Percentiles rank a stretch among this genome's conserved stretches.
Evolutionary conservation across 2,329 filamentous ascomycete genomes (phyloP).

Genomic region (Zymoseptoria passerinii): DNA sequence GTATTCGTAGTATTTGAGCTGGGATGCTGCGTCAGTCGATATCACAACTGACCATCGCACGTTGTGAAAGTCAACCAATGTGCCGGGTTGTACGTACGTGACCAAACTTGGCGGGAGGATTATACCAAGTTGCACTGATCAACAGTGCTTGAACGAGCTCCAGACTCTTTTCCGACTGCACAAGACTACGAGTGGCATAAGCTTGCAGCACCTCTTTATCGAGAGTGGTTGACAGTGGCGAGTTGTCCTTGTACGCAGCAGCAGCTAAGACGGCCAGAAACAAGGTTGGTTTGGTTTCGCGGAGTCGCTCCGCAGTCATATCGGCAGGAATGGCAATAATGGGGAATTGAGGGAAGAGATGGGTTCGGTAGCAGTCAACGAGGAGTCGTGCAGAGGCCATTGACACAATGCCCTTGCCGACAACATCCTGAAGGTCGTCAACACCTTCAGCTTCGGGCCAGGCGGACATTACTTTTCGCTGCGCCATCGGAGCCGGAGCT

Average conservation of each 20-base stretch:
- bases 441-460: slow-evolving; percentile 9
- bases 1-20: slow-evolving; percentile 44
- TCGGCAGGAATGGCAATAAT: slow-evolving; percentile 52
- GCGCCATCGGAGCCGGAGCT: neutral
- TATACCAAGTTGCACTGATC: slow-evolving; percentile 44
- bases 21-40: neutral
- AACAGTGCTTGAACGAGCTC: slow-evolving; percentile 45
- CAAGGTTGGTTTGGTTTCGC: slow-evolving; percentile 53
- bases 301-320: slow-evolving; percentile 48
- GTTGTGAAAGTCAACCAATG: neutral
- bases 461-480: neutral
- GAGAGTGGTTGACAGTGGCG: slow-evolving; percentile 35
- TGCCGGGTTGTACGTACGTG: slow-evolving; percentile 5
- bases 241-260: slow-evolving; percentile 49
- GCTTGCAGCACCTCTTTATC: slow-evolving; percentile 43
- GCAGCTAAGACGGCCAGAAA: slow-evolving; percentile 65
- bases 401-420: slow-evolving; percentile 53
- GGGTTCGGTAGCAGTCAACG: slow-evolving; percentile 50
- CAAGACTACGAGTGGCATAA: slow-evolving; percentile 42
- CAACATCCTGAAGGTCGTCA: slow-evolving; percentile 29
- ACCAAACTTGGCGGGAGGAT: slow-evolving; percentile 39
- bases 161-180: slow-evolving; percentile 44
- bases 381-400: slow-evolving; percentile 48
- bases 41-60: neutral
- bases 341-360: slow-evolving; percentile 55